Evolutionary conservation across 176 grass and related monocot species (phyloP), one percentile per base, ranked within the genome.

Genomic region (Zoysia japonica): DNA sequence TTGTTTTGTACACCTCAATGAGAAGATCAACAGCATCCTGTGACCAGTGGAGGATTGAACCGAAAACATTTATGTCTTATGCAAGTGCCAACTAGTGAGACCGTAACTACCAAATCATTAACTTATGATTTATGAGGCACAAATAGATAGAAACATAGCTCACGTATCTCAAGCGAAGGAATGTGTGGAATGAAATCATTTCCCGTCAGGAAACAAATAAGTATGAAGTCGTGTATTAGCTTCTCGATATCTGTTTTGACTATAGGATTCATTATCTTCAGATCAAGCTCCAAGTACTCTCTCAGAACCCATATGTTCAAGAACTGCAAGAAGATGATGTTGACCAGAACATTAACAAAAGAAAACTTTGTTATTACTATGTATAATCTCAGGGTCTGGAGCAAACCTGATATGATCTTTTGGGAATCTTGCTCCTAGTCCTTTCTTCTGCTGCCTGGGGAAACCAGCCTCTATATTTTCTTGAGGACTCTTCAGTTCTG

Each of bases 131-230:
- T 28, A 46, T 38, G 13, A 65, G 66, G 38, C 0, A 50, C 4
- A 59, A 53, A 71, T 65, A 52, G 12, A 11, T 11, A 71, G 40
- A 51, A 39, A 16, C 68, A 16, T 71, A 90, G 92, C 88, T 98
- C 95, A 60, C 80, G 52, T 35, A 90, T 94, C 67, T 87, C 83
- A 20, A 98, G 75, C 8, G 92, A 92, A 38, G 89, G 91, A 72
- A 97, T 80, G 36, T 81, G 83, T 6, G 91, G 85, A 80, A 97
- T 85, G 72, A 97, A 97, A 88, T 97, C 94, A 60, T 97, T 97
- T 87, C 94, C 94, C 8, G 72, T 74, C 77, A 97, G 75, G 56
- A 92, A 94, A 79, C 80, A 94, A 37, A 94, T 88, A 81, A 90
- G 89, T 9, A 97, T 82, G 28, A 92, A 94, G 54, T 97, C 95